Percentiles rank a stretch among this genome's conserved stretches.
These are phyloP conservation scores for Galium porrigens DNA, from an alignment of 305 asterid species.

Conservation along the genomic window DNA sequence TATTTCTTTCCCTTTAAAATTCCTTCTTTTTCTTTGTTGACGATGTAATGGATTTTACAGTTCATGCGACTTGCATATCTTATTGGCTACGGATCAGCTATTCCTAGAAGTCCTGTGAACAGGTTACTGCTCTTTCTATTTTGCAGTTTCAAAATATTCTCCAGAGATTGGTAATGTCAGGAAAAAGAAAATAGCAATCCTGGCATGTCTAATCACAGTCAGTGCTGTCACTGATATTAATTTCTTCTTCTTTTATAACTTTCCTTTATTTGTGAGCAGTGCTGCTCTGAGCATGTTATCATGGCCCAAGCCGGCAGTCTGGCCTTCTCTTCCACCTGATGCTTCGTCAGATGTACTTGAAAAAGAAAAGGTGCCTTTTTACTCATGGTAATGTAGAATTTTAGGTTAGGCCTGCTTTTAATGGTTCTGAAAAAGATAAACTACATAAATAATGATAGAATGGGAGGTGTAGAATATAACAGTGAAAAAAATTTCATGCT, in stretches of 20 bases:
- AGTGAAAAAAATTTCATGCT: neutral
- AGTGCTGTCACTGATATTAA: slow-evolving; percentile 1
- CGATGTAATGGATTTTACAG: slow-evolving; percentile 36
- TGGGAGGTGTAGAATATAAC: neutral
- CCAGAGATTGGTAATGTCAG: neutral
- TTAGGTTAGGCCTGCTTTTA: slow-evolving; percentile 3
- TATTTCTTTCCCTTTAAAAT: neutral
- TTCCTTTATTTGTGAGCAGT: slow-evolving; percentile 29
- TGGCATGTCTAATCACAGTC: neutral
- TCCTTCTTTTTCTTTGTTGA: slow-evolving; percentile 1
- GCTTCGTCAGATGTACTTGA: slow-evolving; percentile 73
- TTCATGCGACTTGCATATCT: slow-evolving; percentile 91
- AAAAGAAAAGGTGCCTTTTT: slow-evolving; percentile 73
- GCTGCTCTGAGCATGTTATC: slow-evolving; percentile 96
- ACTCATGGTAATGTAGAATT: slow-evolving; percentile 12
- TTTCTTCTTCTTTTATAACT: slow-evolving; percentile 11
- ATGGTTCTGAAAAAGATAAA: slow-evolving; percentile 6
- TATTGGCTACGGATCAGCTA: slow-evolving; percentile 76
- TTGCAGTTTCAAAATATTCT: neutral
- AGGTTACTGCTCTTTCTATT: slow-evolving; percentile 36
- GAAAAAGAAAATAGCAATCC: slow-evolving; percentile 2
- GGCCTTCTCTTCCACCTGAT: slow-evolving; percentile 89
- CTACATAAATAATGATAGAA: neutral
- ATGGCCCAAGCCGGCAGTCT: slow-evolving; percentile 94
- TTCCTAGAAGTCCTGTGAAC: slow-evolving; percentile 89